These are phyloP conservation scores for Acer saccharum DNA, from an alignment of 345 rosid species.

Conservation along the genomic window DNA sequence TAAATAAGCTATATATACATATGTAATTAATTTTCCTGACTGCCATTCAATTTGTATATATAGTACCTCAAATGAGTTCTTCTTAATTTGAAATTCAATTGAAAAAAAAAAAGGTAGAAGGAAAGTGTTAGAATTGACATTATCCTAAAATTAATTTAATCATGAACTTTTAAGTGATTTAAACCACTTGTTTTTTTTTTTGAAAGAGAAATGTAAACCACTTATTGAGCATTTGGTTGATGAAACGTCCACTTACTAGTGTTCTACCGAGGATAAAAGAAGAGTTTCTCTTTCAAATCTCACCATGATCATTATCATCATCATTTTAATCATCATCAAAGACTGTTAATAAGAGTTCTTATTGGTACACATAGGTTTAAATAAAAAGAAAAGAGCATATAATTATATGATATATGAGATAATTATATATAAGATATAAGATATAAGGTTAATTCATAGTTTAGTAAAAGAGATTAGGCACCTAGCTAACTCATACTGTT, in stretches of 20 bases:
- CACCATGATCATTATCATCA: neutral
- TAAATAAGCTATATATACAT: too few relatives aligned
- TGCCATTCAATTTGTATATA: too few relatives aligned
- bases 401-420: neutral
- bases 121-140: neutral
- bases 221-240: constrained; percentile 13
- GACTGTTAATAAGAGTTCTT: neutral
- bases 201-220: neutral
- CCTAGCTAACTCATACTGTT: constrained; percentile 33
- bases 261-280: constrained; percentile 8
- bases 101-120: neutral
- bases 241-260: constrained; percentile 19
- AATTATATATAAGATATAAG: too few relatives aligned
- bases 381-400: neutral
- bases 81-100: neutral
- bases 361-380: constrained; percentile 13
- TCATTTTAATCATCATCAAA: constrained; percentile 6
- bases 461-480: constrained; percentile 33
- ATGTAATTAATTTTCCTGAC: too few relatives aligned
- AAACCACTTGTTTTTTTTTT: constrained; percentile 12
- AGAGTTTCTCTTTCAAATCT: neutral
- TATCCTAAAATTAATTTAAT: neutral
- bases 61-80: neutral
- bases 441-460: constrained; percentile 18
- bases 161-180: constrained; percentile 5